Evolutionary conservation across 2,329 filamentous ascomycete genomes (phyloP).

Genomic region (Chaetoscypha palmicola): DNA sequence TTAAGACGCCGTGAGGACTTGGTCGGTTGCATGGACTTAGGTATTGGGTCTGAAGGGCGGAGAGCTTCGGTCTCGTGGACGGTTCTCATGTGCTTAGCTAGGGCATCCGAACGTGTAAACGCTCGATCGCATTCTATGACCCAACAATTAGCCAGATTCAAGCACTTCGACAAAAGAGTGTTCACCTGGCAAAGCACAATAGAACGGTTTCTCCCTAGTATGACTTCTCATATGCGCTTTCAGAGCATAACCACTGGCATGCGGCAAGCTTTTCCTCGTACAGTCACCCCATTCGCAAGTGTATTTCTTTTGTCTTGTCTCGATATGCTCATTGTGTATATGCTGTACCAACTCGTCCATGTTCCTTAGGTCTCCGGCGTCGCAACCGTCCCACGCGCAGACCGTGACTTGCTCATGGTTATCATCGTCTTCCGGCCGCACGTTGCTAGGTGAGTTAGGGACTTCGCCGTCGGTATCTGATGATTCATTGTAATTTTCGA

Average conservation of each 20-base stretch:
- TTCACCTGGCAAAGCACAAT: conserved; percentile 86
- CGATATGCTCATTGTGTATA: conserved; percentile 90
- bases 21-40: conserved; percentile 56
- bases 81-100: conserved; percentile 97
- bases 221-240: conserved; percentile 98
- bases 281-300: conserved; percentile 98
- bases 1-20: conserved; percentile 45
- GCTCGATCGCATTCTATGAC: conserved; percentile 84
- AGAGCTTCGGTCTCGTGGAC: conserved; percentile 95
- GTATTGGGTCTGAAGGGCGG: conserved; percentile 68
- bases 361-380: conserved; percentile 62
- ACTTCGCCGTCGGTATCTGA: conserved; percentile 86
- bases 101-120: conserved; percentile 89
- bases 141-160: too few relatives aligned
- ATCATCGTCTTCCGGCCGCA: conserved; percentile 68
- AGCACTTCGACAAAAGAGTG: too few relatives aligned
- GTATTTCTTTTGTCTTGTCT: conserved; percentile 89
- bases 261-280: conserved; percentile 76
- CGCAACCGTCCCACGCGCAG: conserved; percentile 73
- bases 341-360: conserved; percentile 79
- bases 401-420: conserved; percentile 68
- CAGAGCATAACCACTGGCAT: conserved; percentile 91
- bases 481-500: conserved; percentile 51
- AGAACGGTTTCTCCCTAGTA: conserved; percentile 96
- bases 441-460: conserved; percentile 60